Base-by-base conservation (phyloP, 805 yeast species). In the Saturnispora bothae region DNA sequence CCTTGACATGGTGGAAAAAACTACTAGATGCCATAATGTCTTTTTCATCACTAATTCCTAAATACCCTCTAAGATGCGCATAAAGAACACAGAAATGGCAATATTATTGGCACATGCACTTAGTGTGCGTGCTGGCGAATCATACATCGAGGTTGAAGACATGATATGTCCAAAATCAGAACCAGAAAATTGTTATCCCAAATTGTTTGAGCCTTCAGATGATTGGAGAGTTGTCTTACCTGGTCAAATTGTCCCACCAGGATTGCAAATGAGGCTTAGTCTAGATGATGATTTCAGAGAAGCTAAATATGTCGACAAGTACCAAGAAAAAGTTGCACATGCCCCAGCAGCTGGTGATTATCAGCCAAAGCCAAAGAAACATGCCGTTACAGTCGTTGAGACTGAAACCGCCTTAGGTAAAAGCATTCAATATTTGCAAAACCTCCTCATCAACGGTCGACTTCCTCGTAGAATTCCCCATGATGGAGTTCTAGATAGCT, bases 191-290 rank as follows among this genome's bases (percentile, higher is more conserved):
- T 82, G 89, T 49, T 81, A 81, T 50, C 81, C 83, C 1, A 59
- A 59, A 31, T 43, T 70, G 2, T 85, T 86, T 51, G 71, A 58
- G 28, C 82, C 96, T 1, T 58, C 76, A 0, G 43, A 52, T 1
- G 73, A 80, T 45, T 88, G 95, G 94, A 75, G 77, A 59, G 52
- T 52, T 2, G 71, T 88, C 4, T 65, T 60, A 47, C 78, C 71
- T 34, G 85, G 78, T n/a, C 95, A 84, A 50, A 66, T 70, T 6
- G 66, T 88, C 3, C 95, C 96, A 1, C 72, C 71, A 5, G 97
- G 96, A 0, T 58, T 83, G 25, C 88, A 83, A 55, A 73, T 86
- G 10, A 66, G 83, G 46, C 49, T 88, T 47, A 78, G 84, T 53
- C 59, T 86, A 41, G 83, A 78, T n/a, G 76, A 86, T 0, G 78